These are phyloP conservation scores for Kwoniella pini DNA, from an alignment of 768 basidiomycete genomes.

Conservation along the genomic window DNA sequence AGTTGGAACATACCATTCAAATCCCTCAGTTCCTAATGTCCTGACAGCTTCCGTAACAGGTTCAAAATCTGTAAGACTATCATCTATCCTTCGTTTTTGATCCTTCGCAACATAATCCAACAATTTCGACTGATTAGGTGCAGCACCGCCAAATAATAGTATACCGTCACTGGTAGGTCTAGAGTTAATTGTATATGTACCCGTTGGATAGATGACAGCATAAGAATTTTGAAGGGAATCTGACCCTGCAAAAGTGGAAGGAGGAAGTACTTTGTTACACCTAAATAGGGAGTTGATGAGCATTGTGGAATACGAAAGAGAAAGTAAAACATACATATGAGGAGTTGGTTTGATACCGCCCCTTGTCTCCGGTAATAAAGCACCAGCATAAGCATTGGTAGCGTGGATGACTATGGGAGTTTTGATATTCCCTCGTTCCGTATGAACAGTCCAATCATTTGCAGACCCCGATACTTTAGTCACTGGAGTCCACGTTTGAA, in stretches of 20 bases:
- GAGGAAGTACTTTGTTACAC: conserved; percentile 58
- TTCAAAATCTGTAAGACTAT: conserved; percentile 32
- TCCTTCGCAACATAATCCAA: conserved; percentile 27
- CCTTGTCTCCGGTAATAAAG: conserved; percentile 70
- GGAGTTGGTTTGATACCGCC: conserved; percentile 34
- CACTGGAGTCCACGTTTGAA: conserved; percentile 33
- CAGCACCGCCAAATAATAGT: conserved; percentile 29
- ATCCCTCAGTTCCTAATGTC: conserved; percentile 35
- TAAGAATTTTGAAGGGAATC: conserved; percentile 31
- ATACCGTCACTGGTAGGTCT: conserved; percentile 23
- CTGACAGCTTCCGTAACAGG: conserved; percentile 44
- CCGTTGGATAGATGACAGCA: conserved; percentile 20
- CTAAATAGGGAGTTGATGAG: conserved; percentile 58
- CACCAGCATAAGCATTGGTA: conserved; percentile 78
- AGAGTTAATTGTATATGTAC: conserved; percentile 31
- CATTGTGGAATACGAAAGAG: background rate
- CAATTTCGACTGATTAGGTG: conserved; percentile 24
- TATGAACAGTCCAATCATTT: conserved; percentile 61
- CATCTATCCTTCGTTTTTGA: conserved; percentile 19
- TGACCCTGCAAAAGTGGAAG: conserved; percentile 36
- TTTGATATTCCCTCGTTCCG: conserved; percentile 65
- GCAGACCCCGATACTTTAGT: conserved; percentile 44
- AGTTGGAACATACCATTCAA: conserved; percentile 42
- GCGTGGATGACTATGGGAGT: conserved; percentile 76
- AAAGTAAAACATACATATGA: conserved; percentile 28